Conservation (phyloP, 495 filamentous ascomycete genomes). For the Rostrohypoxylon terebratum region DNA sequence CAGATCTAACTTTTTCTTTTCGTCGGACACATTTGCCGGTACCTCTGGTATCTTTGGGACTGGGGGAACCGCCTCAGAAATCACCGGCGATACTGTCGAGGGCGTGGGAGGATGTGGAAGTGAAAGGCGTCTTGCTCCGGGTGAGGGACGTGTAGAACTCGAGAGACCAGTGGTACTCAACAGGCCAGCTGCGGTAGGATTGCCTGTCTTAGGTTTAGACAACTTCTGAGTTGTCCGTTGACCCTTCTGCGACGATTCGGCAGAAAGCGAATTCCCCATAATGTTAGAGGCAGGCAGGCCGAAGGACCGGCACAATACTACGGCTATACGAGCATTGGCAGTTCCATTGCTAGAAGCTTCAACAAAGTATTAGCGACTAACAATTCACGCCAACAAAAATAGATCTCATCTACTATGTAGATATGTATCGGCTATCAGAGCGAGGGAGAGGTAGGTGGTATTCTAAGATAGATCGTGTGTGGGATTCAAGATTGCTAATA, state of each 20-base stretch:
- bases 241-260: constrained; percentile 54
- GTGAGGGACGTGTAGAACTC: constrained; percentile 40
- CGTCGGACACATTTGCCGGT: background rate
- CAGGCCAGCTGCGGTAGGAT: constrained; percentile 60
- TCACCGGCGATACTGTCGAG: constrained; percentile 35
- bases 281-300: constrained; percentile 38
- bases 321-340: constrained; percentile 56
- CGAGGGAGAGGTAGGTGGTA: background rate
- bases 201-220: constrained; percentile 61
- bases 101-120: constrained; percentile 38
- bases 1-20: constrained; percentile 18
- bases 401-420: constrained; percentile 23
- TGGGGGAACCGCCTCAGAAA: constrained; percentile 16
- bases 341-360: constrained; percentile 55
- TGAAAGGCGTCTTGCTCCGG: constrained; percentile 49
- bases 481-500: constrained; percentile 24
- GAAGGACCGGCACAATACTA: constrained; percentile 45
- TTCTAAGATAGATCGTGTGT: constrained; percentile 3
- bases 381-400: background rate
- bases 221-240: constrained; percentile 56
- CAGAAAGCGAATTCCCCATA: constrained; percentile 63
- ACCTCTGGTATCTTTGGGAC: background rate
- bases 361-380: constrained; percentile 34
- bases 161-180: constrained; percentile 53
- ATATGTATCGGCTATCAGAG: background rate